Evolutionary conservation across 805 yeast genomes (phyloP).

Genomic region (Starmerella sirachaensis): DNA sequence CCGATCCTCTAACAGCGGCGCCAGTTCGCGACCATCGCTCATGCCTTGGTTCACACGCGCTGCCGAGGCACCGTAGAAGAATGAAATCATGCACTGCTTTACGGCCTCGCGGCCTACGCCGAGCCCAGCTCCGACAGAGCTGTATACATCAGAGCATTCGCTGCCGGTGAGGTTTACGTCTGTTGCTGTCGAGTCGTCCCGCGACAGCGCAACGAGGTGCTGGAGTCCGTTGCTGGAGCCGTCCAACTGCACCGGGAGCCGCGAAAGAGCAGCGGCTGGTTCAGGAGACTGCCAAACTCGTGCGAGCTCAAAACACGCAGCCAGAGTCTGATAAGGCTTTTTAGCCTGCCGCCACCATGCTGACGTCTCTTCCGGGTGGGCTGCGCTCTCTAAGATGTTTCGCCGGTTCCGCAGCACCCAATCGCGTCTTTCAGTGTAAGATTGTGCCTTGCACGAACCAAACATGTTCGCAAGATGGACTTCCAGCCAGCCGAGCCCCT

Average conservation of each 20-base stretch:
- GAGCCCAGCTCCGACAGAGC: conserved; percentile 27
- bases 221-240: conserved; percentile 51
- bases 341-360: conserved; percentile 42
- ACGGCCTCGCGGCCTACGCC: conserved; percentile 51
- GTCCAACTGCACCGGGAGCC: conserved; percentile 43
- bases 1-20: too few relatives aligned
- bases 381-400: conserved; percentile 33
- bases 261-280: conserved; percentile 34
- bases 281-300: conserved; percentile 34
- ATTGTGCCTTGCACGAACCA: conserved; percentile 38
- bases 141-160: conserved; percentile 39
- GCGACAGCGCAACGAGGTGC: conserved; percentile 48
- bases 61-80: conserved; percentile 85
- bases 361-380: conserved; percentile 32
- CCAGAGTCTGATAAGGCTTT: conserved; percentile 44
- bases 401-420: conserved; percentile 35
- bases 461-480: conserved; percentile 43
- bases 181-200: conserved; percentile 41
- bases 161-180: conserved; percentile 43
- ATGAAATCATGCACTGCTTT: conserved; percentile 88
- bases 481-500: conserved; percentile 40
- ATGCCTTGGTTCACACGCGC: background rate
- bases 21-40: background rate
- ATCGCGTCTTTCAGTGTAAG: conserved; percentile 33
- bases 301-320: conserved; percentile 39